Evolutionary conservation across 2,329 filamentous ascomycete species (phyloP).

Genomic region (Diaporthe sp.): DNA sequence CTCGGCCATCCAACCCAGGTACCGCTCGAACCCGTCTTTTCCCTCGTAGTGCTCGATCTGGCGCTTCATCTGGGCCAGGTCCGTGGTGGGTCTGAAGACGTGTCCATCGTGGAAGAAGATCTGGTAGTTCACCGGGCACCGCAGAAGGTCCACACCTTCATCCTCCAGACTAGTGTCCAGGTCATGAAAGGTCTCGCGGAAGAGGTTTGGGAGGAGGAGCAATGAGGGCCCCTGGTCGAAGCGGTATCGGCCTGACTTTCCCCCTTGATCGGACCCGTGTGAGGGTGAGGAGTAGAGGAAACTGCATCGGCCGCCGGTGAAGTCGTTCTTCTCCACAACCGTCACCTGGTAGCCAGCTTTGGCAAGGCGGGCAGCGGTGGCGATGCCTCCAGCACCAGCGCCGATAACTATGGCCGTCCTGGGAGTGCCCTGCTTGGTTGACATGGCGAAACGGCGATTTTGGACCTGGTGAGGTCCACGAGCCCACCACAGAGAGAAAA

Average conservation of each 20-base stretch:
- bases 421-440: constrained; percentile 9
- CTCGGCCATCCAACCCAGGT: constrained; percentile 75
- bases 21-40: constrained; percentile 77
- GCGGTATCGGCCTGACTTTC: constrained; percentile 58
- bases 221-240: constrained; percentile 85
- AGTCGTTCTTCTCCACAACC: constrained; percentile 81
- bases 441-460: neutral
- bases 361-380: constrained; percentile 78
- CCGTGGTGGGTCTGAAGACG: constrained; percentile 73
- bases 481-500: too few species aligned
- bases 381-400: constrained; percentile 78
- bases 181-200: constrained; percentile 77
- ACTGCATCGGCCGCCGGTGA: constrained; percentile 79
- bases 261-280: neutral
- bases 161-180: constrained; percentile 74
- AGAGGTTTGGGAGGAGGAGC: constrained; percentile 78
- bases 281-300: constrained; percentile 60
- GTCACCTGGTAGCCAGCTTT: constrained; percentile 79
- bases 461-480: neutral
- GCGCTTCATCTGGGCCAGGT: constrained; percentile 76
- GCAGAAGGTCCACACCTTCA: constrained; percentile 76
- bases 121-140: constrained; percentile 82
- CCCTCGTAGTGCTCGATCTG: constrained; percentile 82
- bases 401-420: constrained; percentile 52
- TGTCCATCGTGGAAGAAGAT: constrained; percentile 79